phyloP scores from a whole-genome alignment of 768 basidiomycete genomes.

The Rhodotorula taiwanensis region DNA sequence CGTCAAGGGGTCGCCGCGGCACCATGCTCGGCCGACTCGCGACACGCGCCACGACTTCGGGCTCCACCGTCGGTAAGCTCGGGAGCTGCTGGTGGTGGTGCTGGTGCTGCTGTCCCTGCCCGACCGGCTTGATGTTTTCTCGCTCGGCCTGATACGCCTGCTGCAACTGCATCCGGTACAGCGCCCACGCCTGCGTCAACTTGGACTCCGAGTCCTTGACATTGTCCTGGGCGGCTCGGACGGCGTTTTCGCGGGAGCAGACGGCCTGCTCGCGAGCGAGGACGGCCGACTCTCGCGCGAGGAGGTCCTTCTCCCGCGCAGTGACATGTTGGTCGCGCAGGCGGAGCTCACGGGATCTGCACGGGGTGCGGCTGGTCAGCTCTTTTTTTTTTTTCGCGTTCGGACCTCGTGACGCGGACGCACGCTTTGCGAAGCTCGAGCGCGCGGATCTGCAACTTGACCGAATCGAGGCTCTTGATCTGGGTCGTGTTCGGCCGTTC shows the following conservation, averaged over 20 bases:
- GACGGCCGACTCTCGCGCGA: conserved; percentile 29
- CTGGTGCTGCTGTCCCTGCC: no score
- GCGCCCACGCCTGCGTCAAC: conserved; percentile 22
- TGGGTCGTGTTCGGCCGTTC: conserved; percentile 37
- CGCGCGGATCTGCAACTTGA: conserved; percentile 35
- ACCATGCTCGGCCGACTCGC: conserved; percentile 41
- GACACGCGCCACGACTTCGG: conserved; percentile 35
- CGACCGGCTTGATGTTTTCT: conserved; percentile 10
- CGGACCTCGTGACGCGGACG: neutral
- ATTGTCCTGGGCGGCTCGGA: conserved; percentile 2
- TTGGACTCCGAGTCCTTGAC: conserved; percentile 22
- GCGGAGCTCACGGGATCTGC: conserved; percentile 27
- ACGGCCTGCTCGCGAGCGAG: conserved; percentile 28
- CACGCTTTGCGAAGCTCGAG: conserved; percentile 34
- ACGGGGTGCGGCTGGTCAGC: no score
- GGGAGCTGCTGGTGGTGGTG: no score
- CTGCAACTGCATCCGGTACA: conserved; percentile 8
- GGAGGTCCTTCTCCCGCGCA: conserved; percentile 36
- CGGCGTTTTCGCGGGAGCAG: conserved; percentile 18
- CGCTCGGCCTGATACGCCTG: conserved; percentile 9
- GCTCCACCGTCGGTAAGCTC: conserved; percentile 3
- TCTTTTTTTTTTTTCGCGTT: no score
- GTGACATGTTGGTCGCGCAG: conserved; percentile 25
- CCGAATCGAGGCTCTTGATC: conserved; percentile 36
- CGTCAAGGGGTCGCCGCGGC: conserved; percentile 38